Evolutionary conservation across 139 green algal genomes (phyloP).

Genomic region (Eudorina sp.): DNA sequence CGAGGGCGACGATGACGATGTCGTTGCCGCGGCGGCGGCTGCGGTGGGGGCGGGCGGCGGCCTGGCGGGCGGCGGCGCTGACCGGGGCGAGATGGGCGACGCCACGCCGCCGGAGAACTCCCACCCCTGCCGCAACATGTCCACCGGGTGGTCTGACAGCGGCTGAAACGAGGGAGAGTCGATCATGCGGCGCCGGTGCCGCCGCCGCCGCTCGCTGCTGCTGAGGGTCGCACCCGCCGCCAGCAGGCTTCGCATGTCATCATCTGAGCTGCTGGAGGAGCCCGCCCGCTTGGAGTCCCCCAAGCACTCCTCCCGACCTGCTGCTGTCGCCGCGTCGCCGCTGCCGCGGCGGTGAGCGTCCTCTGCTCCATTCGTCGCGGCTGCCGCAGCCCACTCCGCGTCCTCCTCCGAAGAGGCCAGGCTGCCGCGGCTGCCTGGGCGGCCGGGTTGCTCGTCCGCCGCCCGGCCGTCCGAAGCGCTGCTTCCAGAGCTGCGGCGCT

Average conservation of each 20-base stretch:
- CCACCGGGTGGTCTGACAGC: not conserved
- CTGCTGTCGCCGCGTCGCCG: not conserved
- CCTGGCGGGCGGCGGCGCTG: not conserved
- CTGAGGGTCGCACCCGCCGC: not conserved
- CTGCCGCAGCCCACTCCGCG: too few relatives aligned
- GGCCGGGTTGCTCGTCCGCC: too few relatives aligned
- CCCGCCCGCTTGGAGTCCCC: too few relatives aligned
- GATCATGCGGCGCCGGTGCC: slow-evolving; percentile 18
- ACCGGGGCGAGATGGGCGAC: slow-evolving; percentile 14
- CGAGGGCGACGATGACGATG: too few relatives aligned
- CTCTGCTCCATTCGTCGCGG: not conserved
- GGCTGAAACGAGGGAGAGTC: not conserved
- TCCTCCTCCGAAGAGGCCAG: too few relatives aligned
- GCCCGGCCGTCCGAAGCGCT: too few relatives aligned
- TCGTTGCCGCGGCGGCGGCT: not conserved
- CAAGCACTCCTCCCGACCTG: not conserved
- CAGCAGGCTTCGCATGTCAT: slow-evolving; percentile 5
- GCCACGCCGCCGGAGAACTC: slow-evolving; percentile 17
- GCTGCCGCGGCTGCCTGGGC: too few relatives aligned
- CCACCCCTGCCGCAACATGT: slow-evolving; percentile 30
- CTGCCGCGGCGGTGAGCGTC: not conserved
- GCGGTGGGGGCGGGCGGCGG: not conserved
- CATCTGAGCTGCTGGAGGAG: too few relatives aligned
- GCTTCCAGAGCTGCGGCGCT: too few relatives aligned
- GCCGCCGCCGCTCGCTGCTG: slow-evolving; percentile 21